These are phyloP conservation scores for Physcomitrellopsis africana DNA, from an alignment of 225 moss, liverwort and hornwort species.

Conservation along the genomic window DNA sequence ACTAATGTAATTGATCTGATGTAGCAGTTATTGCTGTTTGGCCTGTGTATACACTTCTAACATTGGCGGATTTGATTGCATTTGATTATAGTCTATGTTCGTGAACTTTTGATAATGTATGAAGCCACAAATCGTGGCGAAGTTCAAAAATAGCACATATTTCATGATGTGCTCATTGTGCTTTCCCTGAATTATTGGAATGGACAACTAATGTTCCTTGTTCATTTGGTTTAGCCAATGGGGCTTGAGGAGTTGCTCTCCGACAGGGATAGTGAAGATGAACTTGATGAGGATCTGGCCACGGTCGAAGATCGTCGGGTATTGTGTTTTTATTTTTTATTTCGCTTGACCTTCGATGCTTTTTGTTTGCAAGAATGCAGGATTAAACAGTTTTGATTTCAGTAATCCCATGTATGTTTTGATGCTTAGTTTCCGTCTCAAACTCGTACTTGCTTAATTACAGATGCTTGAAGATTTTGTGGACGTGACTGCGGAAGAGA, in stretches of 20 bases:
- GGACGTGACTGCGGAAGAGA: slow-evolving; percentile 91
- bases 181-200: neutral
- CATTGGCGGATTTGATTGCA: neutral
- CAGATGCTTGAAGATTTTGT: slow-evolving; percentile 99
- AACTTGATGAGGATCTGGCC: slow-evolving; percentile 85
- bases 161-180: neutral
- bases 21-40: slow-evolving; percentile 23
- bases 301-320: slow-evolving; percentile 98
- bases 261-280: slow-evolving; percentile 95
- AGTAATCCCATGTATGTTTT: too few species aligned
- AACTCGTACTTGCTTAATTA: slow-evolving; percentile 15
- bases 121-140: slow-evolving; percentile 7
- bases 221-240: slow-evolving; percentile 67
- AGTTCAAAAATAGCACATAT: neutral
- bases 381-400: too few species aligned
- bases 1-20: slow-evolving; percentile 16
- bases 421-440: too few species aligned
- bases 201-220: slow-evolving; percentile 14
- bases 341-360: too few species aligned
- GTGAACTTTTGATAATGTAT: slow-evolving; percentile 7
- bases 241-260: slow-evolving; percentile 80
- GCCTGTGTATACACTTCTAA: slow-evolving; percentile 5
- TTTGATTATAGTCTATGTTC: slow-evolving; percentile 9
- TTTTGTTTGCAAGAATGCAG: too few species aligned
- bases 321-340: slow-evolving; percentile 9